A percentile compares a stretch with the other conserved stretches of the same genome.
Conservation (phyloP, 2,329 filamentous ascomycete species). For the Fusarium multiceps region DNA sequence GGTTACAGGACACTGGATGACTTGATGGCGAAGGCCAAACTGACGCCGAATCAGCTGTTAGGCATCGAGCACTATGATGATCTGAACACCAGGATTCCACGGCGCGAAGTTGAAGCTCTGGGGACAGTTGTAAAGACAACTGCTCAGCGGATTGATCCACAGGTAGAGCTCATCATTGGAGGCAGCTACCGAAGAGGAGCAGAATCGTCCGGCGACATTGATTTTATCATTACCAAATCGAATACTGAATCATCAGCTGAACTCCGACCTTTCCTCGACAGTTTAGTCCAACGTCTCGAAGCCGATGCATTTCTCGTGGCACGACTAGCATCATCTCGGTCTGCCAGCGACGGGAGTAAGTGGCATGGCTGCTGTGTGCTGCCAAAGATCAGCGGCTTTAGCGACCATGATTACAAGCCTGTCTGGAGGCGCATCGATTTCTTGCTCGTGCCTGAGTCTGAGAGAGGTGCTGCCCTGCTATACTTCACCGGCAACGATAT, state of each 20-base stretch:
- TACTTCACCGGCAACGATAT: conserved; percentile 97
- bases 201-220: conserved; percentile 80
- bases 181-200: conserved; percentile 89
- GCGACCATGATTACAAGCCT: conserved; percentile 50
- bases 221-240: conserved; percentile 81
- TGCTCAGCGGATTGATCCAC: conserved; percentile 69
- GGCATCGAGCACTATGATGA: conserved; percentile 85
- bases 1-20: conserved; percentile 82
- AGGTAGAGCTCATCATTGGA: conserved; percentile 77
- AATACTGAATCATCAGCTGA: conserved; percentile 64
- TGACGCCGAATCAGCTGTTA: conserved; percentile 77
- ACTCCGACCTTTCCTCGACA: conserved; percentile 70
- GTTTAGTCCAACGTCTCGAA: conserved; percentile 72
- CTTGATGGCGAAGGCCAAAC: conserved; percentile 67
- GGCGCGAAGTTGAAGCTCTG: conserved; percentile 78
- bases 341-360: conserved; percentile 72
- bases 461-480: conserved; percentile 87
- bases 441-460: conserved; percentile 80
- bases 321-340: conserved; percentile 68
- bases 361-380: conserved; percentile 90
- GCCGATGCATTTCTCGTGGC: conserved; percentile 74
- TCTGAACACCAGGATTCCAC: conserved; percentile 81
- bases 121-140: conserved; percentile 71
- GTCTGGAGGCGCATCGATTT: conserved; percentile 88
- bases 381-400: conserved; percentile 56